These are phyloP conservation scores for Tylopilus sp. DNA, from an alignment of 1,284 basidiomycete genomes.

Conservation along the genomic window DNA sequence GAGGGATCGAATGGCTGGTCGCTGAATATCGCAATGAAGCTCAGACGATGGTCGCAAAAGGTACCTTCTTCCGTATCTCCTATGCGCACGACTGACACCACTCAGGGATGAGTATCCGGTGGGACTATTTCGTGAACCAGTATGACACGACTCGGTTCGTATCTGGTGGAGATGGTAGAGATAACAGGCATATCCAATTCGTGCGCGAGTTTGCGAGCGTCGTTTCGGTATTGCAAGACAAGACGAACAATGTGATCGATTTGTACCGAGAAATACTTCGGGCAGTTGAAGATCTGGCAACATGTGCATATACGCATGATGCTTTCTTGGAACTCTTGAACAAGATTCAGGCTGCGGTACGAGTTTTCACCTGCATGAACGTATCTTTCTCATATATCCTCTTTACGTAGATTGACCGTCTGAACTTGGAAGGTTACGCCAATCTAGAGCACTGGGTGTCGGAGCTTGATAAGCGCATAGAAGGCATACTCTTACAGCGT, in stretches of 20 bases:
- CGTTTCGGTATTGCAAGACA: slow-evolving; percentile 93
- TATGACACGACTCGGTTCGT: slow-evolving; percentile 87
- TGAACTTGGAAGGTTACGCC: slow-evolving; percentile 97
- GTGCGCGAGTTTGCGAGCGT: slow-evolving; percentile 96
- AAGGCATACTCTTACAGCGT: slow-evolving; percentile 84
- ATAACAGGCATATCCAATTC: slow-evolving; percentile 92
- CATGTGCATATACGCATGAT: slow-evolving; percentile 87
- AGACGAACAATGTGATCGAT: slow-evolving; percentile 94
- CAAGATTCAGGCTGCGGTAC: slow-evolving; percentile 88
- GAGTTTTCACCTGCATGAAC: slow-evolving; percentile 37
- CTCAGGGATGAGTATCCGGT: slow-evolving; percentile 90
- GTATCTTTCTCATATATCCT: slow-evolving; percentile 9
- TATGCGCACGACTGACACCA: not conserved
- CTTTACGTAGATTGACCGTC: slow-evolving; percentile 81
- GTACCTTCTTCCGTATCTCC: slow-evolving; percentile 49
- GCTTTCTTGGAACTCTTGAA: slow-evolving; percentile 84
- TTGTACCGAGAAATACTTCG: slow-evolving; percentile 89
- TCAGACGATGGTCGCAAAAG: slow-evolving; percentile 91
- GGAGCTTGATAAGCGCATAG: slow-evolving; percentile 89
- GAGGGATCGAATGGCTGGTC: slow-evolving; percentile 92
- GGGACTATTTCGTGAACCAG: slow-evolving; percentile 97
- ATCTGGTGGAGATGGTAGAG: slow-evolving; percentile 78
- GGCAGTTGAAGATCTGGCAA: slow-evolving; percentile 88
- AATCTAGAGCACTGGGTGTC: slow-evolving; percentile 98
- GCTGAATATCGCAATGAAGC: slow-evolving; percentile 93